These are phyloP conservation scores for Sugiyamaella sp. DNA, from an alignment of 1,139 yeast genomes.

Conservation along the genomic window DNA sequence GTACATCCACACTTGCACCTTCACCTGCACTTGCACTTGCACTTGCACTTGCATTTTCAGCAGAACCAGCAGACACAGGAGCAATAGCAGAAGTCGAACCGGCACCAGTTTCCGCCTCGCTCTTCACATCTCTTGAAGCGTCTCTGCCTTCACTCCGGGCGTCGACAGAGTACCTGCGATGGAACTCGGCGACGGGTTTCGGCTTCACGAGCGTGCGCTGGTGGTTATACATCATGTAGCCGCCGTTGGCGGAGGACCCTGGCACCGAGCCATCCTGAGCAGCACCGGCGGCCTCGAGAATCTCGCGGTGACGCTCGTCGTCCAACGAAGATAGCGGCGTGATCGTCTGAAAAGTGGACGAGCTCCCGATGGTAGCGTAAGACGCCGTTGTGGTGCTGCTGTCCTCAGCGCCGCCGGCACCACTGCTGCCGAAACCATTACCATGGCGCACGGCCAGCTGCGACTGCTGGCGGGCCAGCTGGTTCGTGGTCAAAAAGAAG, in stretches of 20 bases:
- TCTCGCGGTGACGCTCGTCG: conserved; percentile 39
- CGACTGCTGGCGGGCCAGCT: conserved; percentile 45
- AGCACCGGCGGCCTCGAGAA: conserved; percentile 26
- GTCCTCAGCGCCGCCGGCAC: conserved; percentile 22
- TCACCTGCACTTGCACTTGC: background rate
- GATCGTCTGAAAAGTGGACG: conserved; percentile 32
- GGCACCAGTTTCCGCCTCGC: too few relatives aligned
- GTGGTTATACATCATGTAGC: conserved; percentile 25
- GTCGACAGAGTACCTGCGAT: conserved; percentile 22
- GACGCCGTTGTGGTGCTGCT: conserved; percentile 28
- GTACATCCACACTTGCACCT: too few relatives aligned
- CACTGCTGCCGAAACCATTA: conserved; percentile 26
- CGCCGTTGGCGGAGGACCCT: conserved; percentile 1
- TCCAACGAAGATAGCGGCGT: conserved; percentile 39
- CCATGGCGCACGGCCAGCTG: conserved; percentile 39
- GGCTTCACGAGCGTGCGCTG: conserved; percentile 22
- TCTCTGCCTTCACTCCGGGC: conserved; percentile 7
- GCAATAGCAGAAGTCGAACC: too few relatives aligned
- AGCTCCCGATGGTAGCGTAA: conserved; percentile 29
- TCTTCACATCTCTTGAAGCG: background rate
- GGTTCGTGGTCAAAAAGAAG: conserved; percentile 47
- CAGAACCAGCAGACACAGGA: too few relatives aligned
- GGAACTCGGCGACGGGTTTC: conserved; percentile 10
- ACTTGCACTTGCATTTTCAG: background rate
- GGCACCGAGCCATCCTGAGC: background rate